Evolutionary conservation across 176 grass and related monocot genomes (phyloP).

Genomic region (Carex littledalei): DNA sequence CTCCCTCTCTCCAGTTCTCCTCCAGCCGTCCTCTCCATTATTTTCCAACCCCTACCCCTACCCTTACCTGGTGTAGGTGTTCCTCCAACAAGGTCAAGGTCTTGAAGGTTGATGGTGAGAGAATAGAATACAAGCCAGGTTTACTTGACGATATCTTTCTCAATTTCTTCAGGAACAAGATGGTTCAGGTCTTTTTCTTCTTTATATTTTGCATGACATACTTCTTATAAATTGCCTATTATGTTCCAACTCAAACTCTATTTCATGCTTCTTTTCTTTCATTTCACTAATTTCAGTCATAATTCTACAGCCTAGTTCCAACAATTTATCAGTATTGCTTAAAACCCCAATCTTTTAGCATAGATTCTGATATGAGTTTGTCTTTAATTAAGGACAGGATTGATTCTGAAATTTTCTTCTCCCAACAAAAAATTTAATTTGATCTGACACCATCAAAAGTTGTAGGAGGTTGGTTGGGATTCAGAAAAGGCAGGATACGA

Average conservation of each 20-base stretch:
- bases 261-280: neutral
- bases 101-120: neutral
- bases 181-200: slow-evolving; percentile 15
- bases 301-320: neutral
- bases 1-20: neutral
- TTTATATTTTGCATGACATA: neutral
- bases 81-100: neutral
- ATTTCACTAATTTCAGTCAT: neutral
- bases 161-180: slow-evolving; percentile 22
- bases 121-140: neutral
- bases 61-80: neutral
- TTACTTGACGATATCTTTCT: slow-evolving; percentile 7
- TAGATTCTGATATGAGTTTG: neutral
- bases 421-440: neutral
- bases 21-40: neutral
- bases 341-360: neutral
- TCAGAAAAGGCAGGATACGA: slow-evolving; percentile 63
- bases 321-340: neutral
- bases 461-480: slow-evolving; percentile 96
- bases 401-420: neutral
- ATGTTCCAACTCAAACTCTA: neutral
- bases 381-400: neutral
- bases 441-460: slow-evolving; percentile 22
- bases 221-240: neutral
- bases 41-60: neutral